Conservation (phyloP, 2,329 filamentous ascomycete species). For the Pseudogymnoascus sp. region DNA sequence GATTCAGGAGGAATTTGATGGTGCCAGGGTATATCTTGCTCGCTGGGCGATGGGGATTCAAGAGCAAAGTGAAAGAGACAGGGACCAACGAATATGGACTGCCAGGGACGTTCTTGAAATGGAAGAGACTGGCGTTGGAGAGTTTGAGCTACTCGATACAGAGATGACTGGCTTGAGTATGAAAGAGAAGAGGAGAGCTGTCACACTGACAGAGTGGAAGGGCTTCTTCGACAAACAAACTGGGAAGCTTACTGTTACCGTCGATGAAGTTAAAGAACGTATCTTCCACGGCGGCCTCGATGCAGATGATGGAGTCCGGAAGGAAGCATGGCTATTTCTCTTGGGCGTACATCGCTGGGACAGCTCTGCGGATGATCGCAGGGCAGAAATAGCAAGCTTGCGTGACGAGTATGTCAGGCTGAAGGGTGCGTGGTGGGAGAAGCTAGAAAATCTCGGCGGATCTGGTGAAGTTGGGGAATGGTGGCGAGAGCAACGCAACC, state of each 20-base stretch:
- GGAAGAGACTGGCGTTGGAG: conserved; percentile 89
- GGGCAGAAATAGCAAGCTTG: conserved; percentile 72
- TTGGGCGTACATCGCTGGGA: conserved; percentile 92
- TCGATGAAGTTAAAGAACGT: conserved; percentile 93
- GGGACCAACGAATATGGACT: conserved; percentile 83
- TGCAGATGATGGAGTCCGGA: conserved; percentile 81
- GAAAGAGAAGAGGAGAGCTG: conserved; percentile 66
- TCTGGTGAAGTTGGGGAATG: conserved; percentile 80
- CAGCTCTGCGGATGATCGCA: conserved; percentile 77
- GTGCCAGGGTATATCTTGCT: conserved; percentile 85
- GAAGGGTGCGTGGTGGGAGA: conserved; percentile 95
- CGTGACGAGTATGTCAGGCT: conserved; percentile 90
- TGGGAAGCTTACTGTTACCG: conserved; percentile 69
- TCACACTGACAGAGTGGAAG: conserved; percentile 84
- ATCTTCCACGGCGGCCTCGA: conserved; percentile 92
- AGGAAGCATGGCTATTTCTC: conserved; percentile 94
- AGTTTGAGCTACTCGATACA: conserved; percentile 86
- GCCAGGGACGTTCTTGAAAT: conserved; percentile 86
- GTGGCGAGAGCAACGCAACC: conserved; percentile 89
- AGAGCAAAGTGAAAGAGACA: conserved; percentile 87
- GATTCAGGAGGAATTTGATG: conserved; percentile 94
- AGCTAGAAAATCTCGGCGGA: conserved; percentile 73
- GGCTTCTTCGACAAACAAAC: conserved; percentile 72
- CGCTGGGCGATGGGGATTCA: conserved; percentile 98
- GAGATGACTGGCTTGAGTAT: conserved; percentile 66